A percentile compares a stretch with the other conserved stretches of the same genome.
Evolutionary conservation across 2,329 filamentous ascomycete species (phyloP).

Genomic region (Geoglossum cookeanum): DNA sequence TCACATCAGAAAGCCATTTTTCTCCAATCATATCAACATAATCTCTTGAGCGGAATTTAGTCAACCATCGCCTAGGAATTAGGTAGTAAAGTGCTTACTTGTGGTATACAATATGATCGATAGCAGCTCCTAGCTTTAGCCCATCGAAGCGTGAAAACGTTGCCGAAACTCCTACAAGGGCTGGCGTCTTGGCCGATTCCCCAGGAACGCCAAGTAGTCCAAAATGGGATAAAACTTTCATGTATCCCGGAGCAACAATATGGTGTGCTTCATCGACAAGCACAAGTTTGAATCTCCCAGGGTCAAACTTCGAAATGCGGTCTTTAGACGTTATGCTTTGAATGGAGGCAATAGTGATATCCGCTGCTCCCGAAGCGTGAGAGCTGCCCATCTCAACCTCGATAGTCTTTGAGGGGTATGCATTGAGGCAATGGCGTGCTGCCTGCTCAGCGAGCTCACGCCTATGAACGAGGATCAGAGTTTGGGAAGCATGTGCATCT

Average conservation of each 20-base stretch:
- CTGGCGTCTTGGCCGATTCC: constrained; percentile 29
- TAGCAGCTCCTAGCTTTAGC: constrained; percentile 58
- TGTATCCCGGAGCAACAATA: constrained; percentile 70
- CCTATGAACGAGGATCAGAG: constrained; percentile 79
- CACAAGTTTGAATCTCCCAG: constrained; percentile 63
- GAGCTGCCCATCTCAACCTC: constrained; percentile 81
- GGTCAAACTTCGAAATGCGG: constrained; percentile 68
- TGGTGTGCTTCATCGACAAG: constrained; percentile 95
- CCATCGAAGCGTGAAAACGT: constrained; percentile 68
- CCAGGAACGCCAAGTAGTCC: constrained; percentile 36
- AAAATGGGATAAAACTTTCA: constrained; percentile 61
- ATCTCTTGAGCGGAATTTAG: constrained; percentile 24
- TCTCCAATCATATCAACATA: constrained; percentile 69
- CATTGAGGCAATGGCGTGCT: constrained; percentile 57
- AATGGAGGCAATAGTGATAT: constrained; percentile 87
- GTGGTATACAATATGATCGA: constrained; percentile 93
- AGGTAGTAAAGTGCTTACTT: constrained; percentile 37
- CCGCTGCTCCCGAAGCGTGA: constrained; percentile 59
- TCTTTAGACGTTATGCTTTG: constrained; percentile 62
- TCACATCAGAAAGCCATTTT: constrained; percentile 78
- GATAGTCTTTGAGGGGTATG: constrained; percentile 63
- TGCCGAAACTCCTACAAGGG: constrained; percentile 79
- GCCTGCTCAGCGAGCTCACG: constrained; percentile 91
- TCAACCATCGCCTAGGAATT: constrained; percentile 27
- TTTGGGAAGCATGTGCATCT: constrained; percentile 44